Base-by-base conservation (phyloP, 2,329 filamentous ascomycete species). In the Colletotrichum echinochloae region DNA sequence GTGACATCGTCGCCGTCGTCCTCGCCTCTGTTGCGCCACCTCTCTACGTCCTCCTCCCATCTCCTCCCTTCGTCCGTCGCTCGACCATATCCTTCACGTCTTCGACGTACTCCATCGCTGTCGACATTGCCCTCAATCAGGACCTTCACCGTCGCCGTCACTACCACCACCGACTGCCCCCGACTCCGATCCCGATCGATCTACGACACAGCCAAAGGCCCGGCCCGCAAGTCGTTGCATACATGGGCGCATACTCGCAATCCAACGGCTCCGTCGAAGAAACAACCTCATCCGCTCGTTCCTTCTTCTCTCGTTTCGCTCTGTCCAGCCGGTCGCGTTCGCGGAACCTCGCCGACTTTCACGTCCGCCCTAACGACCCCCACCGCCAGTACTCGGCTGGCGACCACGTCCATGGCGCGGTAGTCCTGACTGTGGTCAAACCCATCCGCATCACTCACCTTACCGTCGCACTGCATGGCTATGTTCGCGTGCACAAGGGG, bases 381-480 rank as follows among this genome's bases (percentile, higher is more conserved):
- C 91, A 95, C 80, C 90, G 90, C 74, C 90, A 92, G 76, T 95
- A 95, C 80, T 85, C 85, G 33, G 91, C 92, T 5, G 93, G 93
- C 71, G 93, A 95, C 77, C 83, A 90, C 74, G 91, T 96, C 56
- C 88, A 87, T 68, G 93, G 93, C 64, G 88, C 88, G 73, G 92
- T 95, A 57, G 85, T 93, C 71, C 83, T 95, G 75, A 91, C 89
- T 66, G 87, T 94, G 44, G 83, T 92, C 75, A 94, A 94, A 79
- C 90, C 93, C 23, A 82, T 94, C 72, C 87, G 92, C 75, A 89
- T 96, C 76, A 95, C 93, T 9, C 93, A 96, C 82, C 85, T 96
- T 59, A 92, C 92, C 14, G 91, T 95, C 72, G 89, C 90, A 71
- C 83, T 96, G 64, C 92, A 94, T 78, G 93, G 93, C 71, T 94